These are phyloP conservation scores for Chrysopogon serrulatus DNA, from an alignment of 176 grass and related monocot species.

Conservation along the genomic window DNA sequence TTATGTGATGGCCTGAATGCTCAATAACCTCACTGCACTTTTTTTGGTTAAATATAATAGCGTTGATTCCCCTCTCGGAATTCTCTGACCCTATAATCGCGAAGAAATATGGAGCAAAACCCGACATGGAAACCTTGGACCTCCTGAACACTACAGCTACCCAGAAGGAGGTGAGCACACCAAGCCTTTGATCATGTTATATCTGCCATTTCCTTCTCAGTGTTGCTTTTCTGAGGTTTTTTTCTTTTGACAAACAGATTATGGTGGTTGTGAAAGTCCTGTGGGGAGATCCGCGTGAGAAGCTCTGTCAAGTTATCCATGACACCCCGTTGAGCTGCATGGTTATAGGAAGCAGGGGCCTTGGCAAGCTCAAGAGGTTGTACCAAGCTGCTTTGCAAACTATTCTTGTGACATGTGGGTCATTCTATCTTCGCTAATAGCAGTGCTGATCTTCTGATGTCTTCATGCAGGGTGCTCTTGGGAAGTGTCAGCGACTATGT, in stretches of 20 bases:
- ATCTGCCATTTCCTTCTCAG: neutral
- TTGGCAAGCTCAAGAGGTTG: constrained; percentile 91
- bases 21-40: neutral
- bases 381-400: neutral
- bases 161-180: constrained; percentile 63
- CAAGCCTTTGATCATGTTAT: neutral
- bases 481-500: constrained; percentile 92
- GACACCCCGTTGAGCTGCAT: constrained; percentile 68
- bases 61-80: constrained; percentile 71
- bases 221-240: neutral
- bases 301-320: constrained; percentile 71
- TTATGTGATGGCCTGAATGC: neutral
- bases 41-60: constrained; percentile 32
- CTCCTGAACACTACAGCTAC: constrained; percentile 63
- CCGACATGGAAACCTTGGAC: constrained; percentile 84
- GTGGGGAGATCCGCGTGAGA: constrained; percentile 86
- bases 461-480: constrained; percentile 65
- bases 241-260: constrained; percentile 34
- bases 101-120: constrained; percentile 85
- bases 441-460: constrained; percentile 5
- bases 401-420: neutral
- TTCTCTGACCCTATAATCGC: constrained; percentile 43
- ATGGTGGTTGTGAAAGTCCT: constrained; percentile 63
- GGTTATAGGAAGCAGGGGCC: constrained; percentile 86
- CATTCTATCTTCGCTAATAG: neutral